Evolutionary conservation across 1,139 yeast species (phyloP), one percentile per base, ranked within the genome.

Genomic region (Pichia sp.): DNA sequence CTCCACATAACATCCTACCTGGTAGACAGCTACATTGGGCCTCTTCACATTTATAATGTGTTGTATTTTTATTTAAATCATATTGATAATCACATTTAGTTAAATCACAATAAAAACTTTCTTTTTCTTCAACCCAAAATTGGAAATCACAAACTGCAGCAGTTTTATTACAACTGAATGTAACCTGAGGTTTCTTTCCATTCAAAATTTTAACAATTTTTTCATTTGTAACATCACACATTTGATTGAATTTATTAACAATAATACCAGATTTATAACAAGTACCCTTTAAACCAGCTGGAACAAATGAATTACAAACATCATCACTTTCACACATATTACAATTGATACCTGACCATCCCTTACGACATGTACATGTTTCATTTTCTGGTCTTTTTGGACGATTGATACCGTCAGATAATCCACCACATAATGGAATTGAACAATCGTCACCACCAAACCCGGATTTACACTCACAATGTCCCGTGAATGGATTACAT

Each of bases 331-430:
- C 71, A 67, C 98, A 92, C 55, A 85, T 59, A 62, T 92, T 92
- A 72, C 98, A 92, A 63, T 92, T 92, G 61, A 92, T 85, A 42
- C 98, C 97, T 7, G 72, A 69, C 98, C 98, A 92, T 4, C 98
- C 98, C 1, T 74, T 73, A 43, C 77, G 76, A 68, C 98, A 92
- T 0, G 70, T 70, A 66, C 98, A 92, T 1, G 64, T 66, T 13
- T 75, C 66, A 25, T 71, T 73, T 34, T 76, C 75, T 3, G 64
- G 61, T 55, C 88, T 66, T 30, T 83, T 61, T 1, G 86, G 82
- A 52, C 97, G 74, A 47, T 83, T 76, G 53, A 82, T 80, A 27
- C 84, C 86, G 51, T 79, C 80, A 0, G 81, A 68, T 27, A 89
- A 70, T 0, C 87, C 76, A 1, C 97, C 98, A 71, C 98, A 92